These are phyloP conservation scores for Bruguiera hainesii DNA, from an alignment of 441 rosid genomes.

Conservation along the genomic window DNA sequence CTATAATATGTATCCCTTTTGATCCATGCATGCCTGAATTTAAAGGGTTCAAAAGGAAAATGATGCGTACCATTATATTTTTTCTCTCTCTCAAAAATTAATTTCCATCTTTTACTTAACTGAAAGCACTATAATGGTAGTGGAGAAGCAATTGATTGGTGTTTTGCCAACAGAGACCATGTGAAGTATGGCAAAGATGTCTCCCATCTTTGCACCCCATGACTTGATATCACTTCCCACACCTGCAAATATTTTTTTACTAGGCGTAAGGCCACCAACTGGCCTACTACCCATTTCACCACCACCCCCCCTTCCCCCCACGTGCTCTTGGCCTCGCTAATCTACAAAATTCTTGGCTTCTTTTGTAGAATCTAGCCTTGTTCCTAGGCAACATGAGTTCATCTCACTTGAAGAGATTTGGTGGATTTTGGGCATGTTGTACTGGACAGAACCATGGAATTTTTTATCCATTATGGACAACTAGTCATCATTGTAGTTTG, in stretches of 20 bases:
- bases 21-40: conserved; percentile 24
- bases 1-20: neutral
- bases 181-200: conserved; percentile 25
- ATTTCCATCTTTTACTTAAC: too few relatives aligned
- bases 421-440: conserved; percentile 11
- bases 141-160: conserved; percentile 21
- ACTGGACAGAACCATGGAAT: neutral
- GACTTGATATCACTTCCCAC: conserved; percentile 30
- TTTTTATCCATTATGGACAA: conserved; percentile 8
- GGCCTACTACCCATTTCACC: too few relatives aligned
- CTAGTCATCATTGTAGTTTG: conserved; percentile 1
- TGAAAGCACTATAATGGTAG: conserved; percentile 10
- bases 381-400: neutral
- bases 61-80: neutral
- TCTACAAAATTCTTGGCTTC: too few relatives aligned
- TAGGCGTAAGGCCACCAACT: neutral
- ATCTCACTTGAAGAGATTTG: neutral
- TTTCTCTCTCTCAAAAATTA: too few relatives aligned
- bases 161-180: conserved; percentile 22
- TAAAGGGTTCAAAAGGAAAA: conserved; percentile 15
- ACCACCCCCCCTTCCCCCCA: too few relatives aligned
- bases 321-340: too few relatives aligned
- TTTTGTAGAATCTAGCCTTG: neutral
- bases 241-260: conserved; percentile 2
- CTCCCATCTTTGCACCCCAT: conserved; percentile 20